These are phyloP conservation scores for Mycena chlorophos DNA, from an alignment of 768 basidiomycete genomes.

Conservation along the genomic window DNA sequence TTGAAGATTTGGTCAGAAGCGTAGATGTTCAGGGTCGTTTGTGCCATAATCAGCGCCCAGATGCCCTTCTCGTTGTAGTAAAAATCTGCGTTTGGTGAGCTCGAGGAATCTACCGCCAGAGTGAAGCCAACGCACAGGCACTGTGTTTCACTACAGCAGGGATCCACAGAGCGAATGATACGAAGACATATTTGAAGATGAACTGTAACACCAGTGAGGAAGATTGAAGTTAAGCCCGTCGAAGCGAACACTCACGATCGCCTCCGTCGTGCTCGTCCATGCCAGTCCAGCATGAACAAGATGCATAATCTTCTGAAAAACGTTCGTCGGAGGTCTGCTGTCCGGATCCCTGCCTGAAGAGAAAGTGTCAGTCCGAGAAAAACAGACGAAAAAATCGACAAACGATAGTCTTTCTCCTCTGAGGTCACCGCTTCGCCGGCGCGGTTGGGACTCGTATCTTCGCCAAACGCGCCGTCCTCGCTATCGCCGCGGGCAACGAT, in stretches of 20 bases:
- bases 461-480: slow-evolving; percentile 25
- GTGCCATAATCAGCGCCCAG: slow-evolving; percentile 63
- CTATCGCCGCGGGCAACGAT: slow-evolving; percentile 31
- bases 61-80: slow-evolving; percentile 47
- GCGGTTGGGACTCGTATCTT: slow-evolving; percentile 18
- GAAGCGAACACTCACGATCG: slow-evolving; percentile 29
- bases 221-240: background rate
- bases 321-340: slow-evolving; percentile 46
- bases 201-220: slow-evolving; percentile 34
- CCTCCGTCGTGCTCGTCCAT: slow-evolving; percentile 45
- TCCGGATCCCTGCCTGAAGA: slow-evolving; percentile 40
- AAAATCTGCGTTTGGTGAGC: slow-evolving; percentile 32
- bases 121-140: slow-evolving; percentile 39
- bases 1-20: slow-evolving; percentile 59
- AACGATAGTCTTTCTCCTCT: slow-evolving; percentile 16
- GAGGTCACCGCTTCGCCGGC: slow-evolving; percentile 21
- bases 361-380: background rate
- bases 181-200: slow-evolving; percentile 48
- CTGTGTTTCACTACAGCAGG: slow-evolving; percentile 43
- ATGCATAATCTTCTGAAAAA: slow-evolving; percentile 40
- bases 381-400: slow-evolving; percentile 6
- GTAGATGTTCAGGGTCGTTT: slow-evolving; percentile 57
- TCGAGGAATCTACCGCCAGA: background rate
- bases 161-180: slow-evolving; percentile 54
- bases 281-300: slow-evolving; percentile 34